Evolutionary conservation across 2,329 filamentous ascomycete species (phyloP).

Genomic region (Massarina eburnea): DNA sequence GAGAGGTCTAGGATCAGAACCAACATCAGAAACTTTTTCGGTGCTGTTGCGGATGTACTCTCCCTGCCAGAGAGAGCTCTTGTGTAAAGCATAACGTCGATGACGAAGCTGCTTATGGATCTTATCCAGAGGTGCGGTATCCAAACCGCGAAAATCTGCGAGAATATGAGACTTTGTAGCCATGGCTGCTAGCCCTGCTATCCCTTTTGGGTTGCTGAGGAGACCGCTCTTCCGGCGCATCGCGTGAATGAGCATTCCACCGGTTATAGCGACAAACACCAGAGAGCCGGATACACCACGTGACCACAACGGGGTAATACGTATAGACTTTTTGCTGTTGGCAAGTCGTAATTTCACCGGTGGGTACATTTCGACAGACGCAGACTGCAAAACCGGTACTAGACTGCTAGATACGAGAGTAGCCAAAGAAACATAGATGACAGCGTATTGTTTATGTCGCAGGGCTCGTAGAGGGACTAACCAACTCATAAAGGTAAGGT

Average conservation of each 20-base stretch:
- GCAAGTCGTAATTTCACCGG: constrained; percentile 52
- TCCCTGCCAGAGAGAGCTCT: constrained; percentile 70
- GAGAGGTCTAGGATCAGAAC: constrained; percentile 62
- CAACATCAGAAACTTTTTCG: constrained; percentile 50
- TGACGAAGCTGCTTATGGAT: constrained; percentile 69
- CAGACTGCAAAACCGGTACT: constrained; percentile 68
- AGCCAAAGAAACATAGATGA: constrained; percentile 65
- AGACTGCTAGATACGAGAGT: constrained; percentile 67
- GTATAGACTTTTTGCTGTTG: constrained; percentile 54
- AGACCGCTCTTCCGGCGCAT: constrained; percentile 67
- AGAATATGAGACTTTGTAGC: constrained; percentile 72
- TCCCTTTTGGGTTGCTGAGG: constrained; percentile 68
- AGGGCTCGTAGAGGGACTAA: constrained; percentile 66
- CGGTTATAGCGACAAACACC: constrained; percentile 59
- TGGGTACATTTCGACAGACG: constrained; percentile 61
- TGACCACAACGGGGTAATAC: constrained; percentile 61
- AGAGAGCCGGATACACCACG: constrained; percentile 62
- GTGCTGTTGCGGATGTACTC: constrained; percentile 53
- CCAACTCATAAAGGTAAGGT: constrained; percentile 68
- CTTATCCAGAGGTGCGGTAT: constrained; percentile 65
- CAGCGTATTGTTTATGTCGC: constrained; percentile 66
- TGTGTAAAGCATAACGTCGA: constrained; percentile 68
- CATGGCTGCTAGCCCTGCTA: constrained; percentile 74
- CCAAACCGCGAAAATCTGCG: constrained; percentile 72
- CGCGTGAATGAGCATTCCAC: constrained; percentile 60